Percentiles rank a stretch among this genome's conserved stretches.
Conservation (phyloP, 1,284 basidiomycete species). For the Pseudozyma tsukubaensis region DNA sequence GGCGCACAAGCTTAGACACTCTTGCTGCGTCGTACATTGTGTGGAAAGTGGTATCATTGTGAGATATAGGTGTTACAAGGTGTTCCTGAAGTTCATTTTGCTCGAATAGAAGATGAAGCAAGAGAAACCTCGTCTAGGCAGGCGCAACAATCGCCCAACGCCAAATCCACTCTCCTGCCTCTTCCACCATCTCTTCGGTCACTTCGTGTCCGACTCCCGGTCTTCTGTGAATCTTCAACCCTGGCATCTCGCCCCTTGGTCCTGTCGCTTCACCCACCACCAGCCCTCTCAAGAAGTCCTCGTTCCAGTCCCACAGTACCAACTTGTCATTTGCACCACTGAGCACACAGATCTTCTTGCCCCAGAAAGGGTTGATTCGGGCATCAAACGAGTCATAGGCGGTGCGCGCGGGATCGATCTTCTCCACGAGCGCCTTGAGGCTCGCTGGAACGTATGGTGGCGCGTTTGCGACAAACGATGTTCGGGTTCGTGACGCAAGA, state of each 20-base stretch:
- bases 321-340: constrained; percentile 61
- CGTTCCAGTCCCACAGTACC: constrained; percentile 61
- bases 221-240: constrained; percentile 50
- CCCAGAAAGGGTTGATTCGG: constrained; percentile 55
- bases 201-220: constrained; percentile 57
- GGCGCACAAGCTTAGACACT: too few species aligned
- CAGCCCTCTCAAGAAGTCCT: constrained; percentile 56
- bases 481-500: constrained; percentile 53
- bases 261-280: constrained; percentile 52
- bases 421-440: constrained; percentile 52
- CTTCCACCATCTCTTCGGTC: constrained; percentile 60
- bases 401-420: constrained; percentile 56
- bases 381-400: constrained; percentile 50
- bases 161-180: constrained; percentile 62
- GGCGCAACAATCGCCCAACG: constrained; percentile 45
- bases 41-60: constrained; percentile 1
- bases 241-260: constrained; percentile 35
- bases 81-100: too few species aligned
- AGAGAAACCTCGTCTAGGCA: not conserved
- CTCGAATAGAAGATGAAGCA: not conserved
- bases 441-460: constrained; percentile 61
- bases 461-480: constrained; percentile 55
- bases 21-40: not conserved
- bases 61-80: too few species aligned
- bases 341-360: constrained; percentile 65